These are phyloP conservation scores for Neurospora crassa DNA, from an alignment of 2,329 filamentous ascomycete genomes.

Conservation along the genomic window DNA sequence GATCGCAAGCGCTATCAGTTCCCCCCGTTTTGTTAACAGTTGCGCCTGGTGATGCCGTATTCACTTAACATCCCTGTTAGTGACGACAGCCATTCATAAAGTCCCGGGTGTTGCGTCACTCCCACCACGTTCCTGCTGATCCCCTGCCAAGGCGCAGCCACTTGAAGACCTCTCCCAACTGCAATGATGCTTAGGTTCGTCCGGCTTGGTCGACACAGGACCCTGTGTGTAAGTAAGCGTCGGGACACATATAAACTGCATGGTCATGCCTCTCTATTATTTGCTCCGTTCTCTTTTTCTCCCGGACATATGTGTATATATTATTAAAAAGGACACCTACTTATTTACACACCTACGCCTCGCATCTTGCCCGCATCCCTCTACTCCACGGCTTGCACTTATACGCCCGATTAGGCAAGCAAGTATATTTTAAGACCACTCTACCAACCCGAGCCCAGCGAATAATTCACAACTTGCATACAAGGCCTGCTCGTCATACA, in stretches of 20 bases:
- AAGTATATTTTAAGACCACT: conserved; percentile 62
- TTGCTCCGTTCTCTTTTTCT: background rate
- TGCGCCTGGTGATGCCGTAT: background rate
- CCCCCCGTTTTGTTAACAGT: background rate
- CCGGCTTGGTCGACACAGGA: background rate
- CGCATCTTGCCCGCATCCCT: background rate
- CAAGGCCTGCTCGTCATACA: conserved; percentile 23
- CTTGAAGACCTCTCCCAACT: background rate
- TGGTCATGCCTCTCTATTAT: background rate
- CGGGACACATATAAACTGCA: background rate
- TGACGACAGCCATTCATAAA: background rate
- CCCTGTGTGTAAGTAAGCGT: background rate
- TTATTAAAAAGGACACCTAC: background rate
- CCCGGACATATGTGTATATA: too few relatives aligned
- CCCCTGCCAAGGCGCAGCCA: conserved; percentile 6
- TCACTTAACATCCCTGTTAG: background rate
- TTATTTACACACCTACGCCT: background rate
- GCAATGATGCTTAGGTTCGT: background rate
- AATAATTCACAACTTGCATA: conserved; percentile 39
- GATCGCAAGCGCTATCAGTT: background rate
- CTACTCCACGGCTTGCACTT: background rate
- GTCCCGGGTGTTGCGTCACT: conserved; percentile 4
- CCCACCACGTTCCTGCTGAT: background rate
- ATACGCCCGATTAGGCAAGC: conserved; percentile 39
- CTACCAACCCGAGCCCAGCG: conserved; percentile 55